phyloP scores from a whole-genome alignment of 805 yeast species.

The Saccharomycopsis sp. region DNA sequence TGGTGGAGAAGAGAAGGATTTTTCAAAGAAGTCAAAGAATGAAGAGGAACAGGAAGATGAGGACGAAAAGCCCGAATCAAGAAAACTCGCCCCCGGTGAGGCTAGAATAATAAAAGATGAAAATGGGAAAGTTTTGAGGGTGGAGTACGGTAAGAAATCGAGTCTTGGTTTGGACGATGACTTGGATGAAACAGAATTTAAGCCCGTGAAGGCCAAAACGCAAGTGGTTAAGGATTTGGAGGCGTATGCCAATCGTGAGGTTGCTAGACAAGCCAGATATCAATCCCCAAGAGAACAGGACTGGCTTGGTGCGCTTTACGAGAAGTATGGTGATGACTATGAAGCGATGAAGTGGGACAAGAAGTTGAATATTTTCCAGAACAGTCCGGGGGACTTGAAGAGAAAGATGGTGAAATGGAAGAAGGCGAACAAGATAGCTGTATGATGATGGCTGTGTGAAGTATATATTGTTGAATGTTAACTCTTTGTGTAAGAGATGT shows the following conservation, averaged over 20 bases:
- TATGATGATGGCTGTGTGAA: no score
- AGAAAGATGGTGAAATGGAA: conserved; percentile 70
- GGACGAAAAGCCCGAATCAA: conserved; percentile 34
- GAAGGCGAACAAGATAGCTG: conserved; percentile 34
- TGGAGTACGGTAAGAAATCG: conserved; percentile 70
- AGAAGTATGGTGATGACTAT: conserved; percentile 83
- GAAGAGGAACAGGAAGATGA: conserved; percentile 25
- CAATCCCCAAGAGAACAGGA: conserved; percentile 68
- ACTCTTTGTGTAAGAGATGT: no score
- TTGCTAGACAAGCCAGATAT: conserved; percentile 41
- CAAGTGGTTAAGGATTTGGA: conserved; percentile 67
- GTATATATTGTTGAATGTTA: neutral
- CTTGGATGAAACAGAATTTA: conserved; percentile 25
- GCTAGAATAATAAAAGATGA: conserved; percentile 70
- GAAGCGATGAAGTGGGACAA: conserved; percentile 89
- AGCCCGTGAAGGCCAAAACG: conserved; percentile 28
- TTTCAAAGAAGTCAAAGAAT: conserved; percentile 25
- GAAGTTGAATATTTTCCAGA: conserved; percentile 76
- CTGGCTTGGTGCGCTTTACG: conserved; percentile 59
- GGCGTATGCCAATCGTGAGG: conserved; percentile 41
- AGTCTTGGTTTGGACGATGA: conserved; percentile 32
- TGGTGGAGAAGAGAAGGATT: conserved; percentile 70
- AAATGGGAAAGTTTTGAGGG: conserved; percentile 56
- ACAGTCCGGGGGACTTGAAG: conserved; percentile 76
- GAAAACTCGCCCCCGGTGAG: conserved; percentile 66